Evolutionary conservation across 2,329 filamentous ascomycete genomes (phyloP).

Genomic region (Moelleriella libera): DNA sequence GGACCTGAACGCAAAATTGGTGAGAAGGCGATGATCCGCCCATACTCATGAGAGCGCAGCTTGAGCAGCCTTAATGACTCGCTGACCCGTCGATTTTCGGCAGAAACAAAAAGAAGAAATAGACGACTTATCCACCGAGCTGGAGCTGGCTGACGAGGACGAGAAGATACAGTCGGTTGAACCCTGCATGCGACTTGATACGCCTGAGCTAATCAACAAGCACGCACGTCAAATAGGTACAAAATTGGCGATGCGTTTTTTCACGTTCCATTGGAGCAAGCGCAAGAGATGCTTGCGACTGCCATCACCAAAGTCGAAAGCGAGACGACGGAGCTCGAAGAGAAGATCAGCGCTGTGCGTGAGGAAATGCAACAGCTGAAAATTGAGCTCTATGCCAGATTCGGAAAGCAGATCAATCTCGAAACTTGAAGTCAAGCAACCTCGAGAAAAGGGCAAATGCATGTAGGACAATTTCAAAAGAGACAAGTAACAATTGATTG

Average conservation of each 20-base stretch:
- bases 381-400: constrained; percentile 83
- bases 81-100: constrained; percentile 4
- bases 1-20: constrained; percentile 65
- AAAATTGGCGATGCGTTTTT: constrained; percentile 96
- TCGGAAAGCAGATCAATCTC: constrained; percentile 92
- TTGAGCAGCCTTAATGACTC: too few species aligned
- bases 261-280: constrained; percentile 68
- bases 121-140: constrained; percentile 78
- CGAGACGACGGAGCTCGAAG: constrained; percentile 63
- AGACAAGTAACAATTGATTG: too few species aligned
- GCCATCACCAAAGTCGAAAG: constrained; percentile 62
- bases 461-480: too few species aligned
- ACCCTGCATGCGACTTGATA: neutral
- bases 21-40: constrained; percentile 23
- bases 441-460: too few species aligned
- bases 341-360: constrained; percentile 56
- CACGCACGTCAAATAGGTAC: constrained; percentile 47
- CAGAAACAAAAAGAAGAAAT: constrained; percentile 98
- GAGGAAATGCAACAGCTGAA: constrained; percentile 88
- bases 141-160: constrained; percentile 92
- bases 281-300: constrained; percentile 67
- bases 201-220: neutral
- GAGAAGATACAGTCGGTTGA: constrained; percentile 74
- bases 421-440: constrained; percentile 48
- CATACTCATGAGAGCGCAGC: neutral